These are phyloP conservation scores for Nowakowskiella sp. DNA, from an alignment of 192 early-diverging fungal genomes.

Conservation along the genomic window DNA sequence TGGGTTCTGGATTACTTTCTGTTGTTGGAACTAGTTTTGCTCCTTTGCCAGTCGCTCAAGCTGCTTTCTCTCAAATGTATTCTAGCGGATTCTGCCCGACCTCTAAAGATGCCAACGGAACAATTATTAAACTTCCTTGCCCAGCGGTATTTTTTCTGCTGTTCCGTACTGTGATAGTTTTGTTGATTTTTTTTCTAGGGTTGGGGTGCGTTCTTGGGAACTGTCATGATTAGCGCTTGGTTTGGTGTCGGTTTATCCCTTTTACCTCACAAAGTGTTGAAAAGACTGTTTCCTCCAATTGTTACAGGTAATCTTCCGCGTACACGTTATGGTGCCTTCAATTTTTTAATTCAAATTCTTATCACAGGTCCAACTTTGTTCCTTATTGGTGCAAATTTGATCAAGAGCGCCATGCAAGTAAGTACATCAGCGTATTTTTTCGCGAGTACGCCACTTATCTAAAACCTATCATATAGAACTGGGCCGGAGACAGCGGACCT, in stretches of 20 bases:
- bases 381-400: constrained; percentile 37
- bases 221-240: constrained; percentile 40
- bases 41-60: constrained; percentile 39
- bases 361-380: constrained; percentile 42
- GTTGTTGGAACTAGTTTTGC: constrained; percentile 50
- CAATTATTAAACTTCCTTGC: constrained; percentile 27
- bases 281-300: constrained; percentile 47
- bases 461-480: too few species aligned
- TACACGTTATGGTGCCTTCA: too few species aligned
- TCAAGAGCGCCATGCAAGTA: constrained; percentile 29
- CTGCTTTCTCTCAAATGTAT: constrained; percentile 38
- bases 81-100: constrained; percentile 25
- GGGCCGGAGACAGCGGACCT: constrained; percentile 43
- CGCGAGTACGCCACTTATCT: background rate
- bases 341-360: too few species aligned
- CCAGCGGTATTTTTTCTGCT: constrained; percentile 10
- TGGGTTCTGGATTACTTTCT: constrained; percentile 40
- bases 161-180: background rate
- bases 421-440: background rate
- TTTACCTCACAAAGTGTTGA: constrained; percentile 34
- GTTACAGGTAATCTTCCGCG: too few species aligned
- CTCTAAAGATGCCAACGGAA: constrained; percentile 26
- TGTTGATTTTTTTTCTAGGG: constrained; percentile 10
- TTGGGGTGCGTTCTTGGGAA: constrained; percentile 45
- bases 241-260: constrained; percentile 37